These are phyloP conservation scores for Geotrichum carabidarum DNA, from an alignment of 1,139 yeast genomes.

Conservation along the genomic window DNA sequence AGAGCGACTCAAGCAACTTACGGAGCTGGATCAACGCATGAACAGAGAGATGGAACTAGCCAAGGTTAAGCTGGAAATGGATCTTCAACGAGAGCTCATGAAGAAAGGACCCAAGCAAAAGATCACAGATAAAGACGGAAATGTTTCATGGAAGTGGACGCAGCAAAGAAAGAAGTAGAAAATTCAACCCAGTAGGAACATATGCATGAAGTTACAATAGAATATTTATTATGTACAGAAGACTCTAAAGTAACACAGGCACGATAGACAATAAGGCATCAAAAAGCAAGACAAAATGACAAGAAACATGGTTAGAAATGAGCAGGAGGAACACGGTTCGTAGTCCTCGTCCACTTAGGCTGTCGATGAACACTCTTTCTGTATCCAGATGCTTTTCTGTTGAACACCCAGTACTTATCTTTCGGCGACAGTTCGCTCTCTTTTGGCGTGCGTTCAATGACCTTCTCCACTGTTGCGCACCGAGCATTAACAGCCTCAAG, in stretches of 20 bases:
- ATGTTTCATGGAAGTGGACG: conserved; percentile 17
- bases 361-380: conserved; percentile 73
- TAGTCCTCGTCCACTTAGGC: conserved; percentile 54
- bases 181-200: not conserved
- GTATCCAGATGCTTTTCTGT: conserved; percentile 66
- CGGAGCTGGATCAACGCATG: conserved; percentile 43
- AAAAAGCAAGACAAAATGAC: not conserved
- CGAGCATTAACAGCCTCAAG: conserved; percentile 48
- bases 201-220: not conserved
- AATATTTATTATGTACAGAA: conserved; percentile 9
- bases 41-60: conserved; percentile 63
- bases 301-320: conserved; percentile 47
- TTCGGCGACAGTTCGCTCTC: conserved; percentile 71
- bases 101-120: conserved; percentile 85
- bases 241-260: not conserved
- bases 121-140: conserved; percentile 56
- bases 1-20: conserved; percentile 56
- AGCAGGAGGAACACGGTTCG: conserved; percentile 75
- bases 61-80: conserved; percentile 68
- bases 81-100: conserved; percentile 77
- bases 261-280: not conserved
- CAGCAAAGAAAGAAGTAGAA: conserved; percentile 16
- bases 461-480: conserved; percentile 50
- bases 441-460: conserved; percentile 60
- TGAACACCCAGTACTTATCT: conserved; percentile 86